A percentile compares a stretch with the other conserved stretches of the same genome.
Conservation (phyloP, 2,329 filamentous ascomycete genomes). For the Fusarium cyanostomum region DNA sequence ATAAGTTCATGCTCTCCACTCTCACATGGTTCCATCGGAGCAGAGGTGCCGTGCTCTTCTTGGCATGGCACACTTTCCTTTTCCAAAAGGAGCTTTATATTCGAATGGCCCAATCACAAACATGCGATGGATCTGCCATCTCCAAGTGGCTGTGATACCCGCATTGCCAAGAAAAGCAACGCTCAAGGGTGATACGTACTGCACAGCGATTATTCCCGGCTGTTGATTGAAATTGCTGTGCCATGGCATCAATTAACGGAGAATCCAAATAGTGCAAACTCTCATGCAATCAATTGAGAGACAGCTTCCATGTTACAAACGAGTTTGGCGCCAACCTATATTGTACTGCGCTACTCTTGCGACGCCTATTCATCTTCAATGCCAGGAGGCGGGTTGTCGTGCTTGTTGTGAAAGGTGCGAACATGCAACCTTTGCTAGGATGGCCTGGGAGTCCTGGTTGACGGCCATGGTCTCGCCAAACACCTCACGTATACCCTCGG, state of each 20-base stretch:
- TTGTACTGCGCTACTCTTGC: conserved; percentile 10
- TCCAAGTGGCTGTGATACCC: neutral
- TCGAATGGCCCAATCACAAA: neutral
- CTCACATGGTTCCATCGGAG: neutral
- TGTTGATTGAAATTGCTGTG: conserved; percentile 22
- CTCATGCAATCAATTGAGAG: neutral
- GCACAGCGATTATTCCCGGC: too few relatives aligned
- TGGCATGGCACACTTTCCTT: neutral
- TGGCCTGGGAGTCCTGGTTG: conserved; percentile 41
- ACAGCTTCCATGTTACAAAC: neutral
- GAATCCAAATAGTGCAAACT: neutral
- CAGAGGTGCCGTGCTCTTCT: neutral
- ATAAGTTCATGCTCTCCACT: neutral
- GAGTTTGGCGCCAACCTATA: neutral
- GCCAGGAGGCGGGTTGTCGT: conserved; percentile 38
- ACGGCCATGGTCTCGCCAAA: conserved; percentile 46
- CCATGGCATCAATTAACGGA: neutral
- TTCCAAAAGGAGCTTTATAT: neutral
- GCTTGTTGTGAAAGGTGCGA: conserved; percentile 38
- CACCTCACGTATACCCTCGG: too few relatives aligned
- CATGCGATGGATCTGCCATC: neutral
- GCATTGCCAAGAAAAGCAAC: neutral
- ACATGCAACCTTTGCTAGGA: conserved; percentile 34
- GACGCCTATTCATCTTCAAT: conserved; percentile 39
- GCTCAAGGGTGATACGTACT: too few relatives aligned